These are phyloP conservation scores for Kluyveromyces nonfermentans DNA, from an alignment of 805 yeast genomes.

Conservation along the genomic window DNA sequence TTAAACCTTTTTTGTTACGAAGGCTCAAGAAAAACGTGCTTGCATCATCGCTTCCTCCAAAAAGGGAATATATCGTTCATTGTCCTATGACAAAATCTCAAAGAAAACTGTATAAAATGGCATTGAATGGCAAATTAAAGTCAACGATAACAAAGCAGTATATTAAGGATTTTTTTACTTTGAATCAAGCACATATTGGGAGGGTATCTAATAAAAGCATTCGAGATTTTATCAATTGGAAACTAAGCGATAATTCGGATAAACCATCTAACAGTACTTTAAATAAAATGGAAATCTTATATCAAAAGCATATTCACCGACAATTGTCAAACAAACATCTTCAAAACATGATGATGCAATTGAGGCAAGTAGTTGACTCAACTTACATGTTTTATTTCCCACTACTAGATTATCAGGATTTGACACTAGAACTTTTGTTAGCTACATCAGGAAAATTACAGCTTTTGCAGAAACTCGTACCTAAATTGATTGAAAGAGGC, in stretches of 20 bases:
- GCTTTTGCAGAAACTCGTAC: conserved; percentile 53
- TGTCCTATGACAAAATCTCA: conserved; percentile 59
- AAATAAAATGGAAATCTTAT: conserved; percentile 19
- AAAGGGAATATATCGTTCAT: conserved; percentile 79
- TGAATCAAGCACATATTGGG: conserved; percentile 30
- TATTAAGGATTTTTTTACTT: conserved; percentile 42
- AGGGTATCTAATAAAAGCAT: conserved; percentile 28
- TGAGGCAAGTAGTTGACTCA: conserved; percentile 75
- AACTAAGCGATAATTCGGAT: conserved; percentile 14
- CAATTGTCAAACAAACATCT: conserved; percentile 44
- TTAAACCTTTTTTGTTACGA: conserved; percentile 80
- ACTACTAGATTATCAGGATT: conserved; percentile 38
- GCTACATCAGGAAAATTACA: conserved; percentile 64
- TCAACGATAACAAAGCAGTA: conserved; percentile 37
- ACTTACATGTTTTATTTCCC: conserved; percentile 83
- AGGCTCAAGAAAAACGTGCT: conserved; percentile 71
- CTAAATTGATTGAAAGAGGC: conserved; percentile 35
- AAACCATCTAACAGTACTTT: conserved; percentile 7
- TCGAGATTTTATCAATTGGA: conserved; percentile 35
- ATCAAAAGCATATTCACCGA: conserved; percentile 28
- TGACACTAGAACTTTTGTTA: conserved; percentile 35
- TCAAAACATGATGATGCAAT: conserved; percentile 71
- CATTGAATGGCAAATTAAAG: conserved; percentile 38
- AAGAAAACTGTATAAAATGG: conserved; percentile 46
- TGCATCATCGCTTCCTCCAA: conserved; percentile 62